Evolutionary conservation across 768 basidiomycete genomes (phyloP).

Genomic region (Trametes coccinea): DNA sequence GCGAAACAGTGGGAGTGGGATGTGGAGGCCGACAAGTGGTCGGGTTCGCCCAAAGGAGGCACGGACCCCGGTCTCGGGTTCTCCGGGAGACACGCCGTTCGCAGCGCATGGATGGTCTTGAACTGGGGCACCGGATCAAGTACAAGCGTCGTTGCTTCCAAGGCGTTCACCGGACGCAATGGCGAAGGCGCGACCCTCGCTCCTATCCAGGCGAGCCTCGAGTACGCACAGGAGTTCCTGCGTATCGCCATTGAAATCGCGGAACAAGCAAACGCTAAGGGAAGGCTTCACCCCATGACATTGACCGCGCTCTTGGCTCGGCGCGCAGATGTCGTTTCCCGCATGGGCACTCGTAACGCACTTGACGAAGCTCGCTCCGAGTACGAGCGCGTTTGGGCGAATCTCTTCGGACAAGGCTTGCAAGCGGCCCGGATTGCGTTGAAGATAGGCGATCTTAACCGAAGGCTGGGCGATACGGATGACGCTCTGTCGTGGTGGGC

Average conservation of each 20-base stretch:
- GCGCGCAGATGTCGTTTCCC: slow-evolving; percentile 59
- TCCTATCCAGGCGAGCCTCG: slow-evolving; percentile 55
- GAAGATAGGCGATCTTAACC: slow-evolving; percentile 68
- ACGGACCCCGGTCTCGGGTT: slow-evolving; percentile 73
- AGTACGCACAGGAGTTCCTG: slow-evolving; percentile 55
- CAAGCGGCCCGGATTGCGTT: slow-evolving; percentile 57
- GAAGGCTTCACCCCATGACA: slow-evolving; percentile 50
- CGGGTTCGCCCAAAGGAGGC: slow-evolving; percentile 51
- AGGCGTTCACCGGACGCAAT: slow-evolving; percentile 36
- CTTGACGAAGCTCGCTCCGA: slow-evolving; percentile 55
- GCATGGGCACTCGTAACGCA: slow-evolving; percentile 52
- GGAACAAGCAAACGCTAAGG: slow-evolving; percentile 39
- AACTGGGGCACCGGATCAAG: slow-evolving; percentile 58
- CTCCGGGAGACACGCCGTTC: slow-evolving; percentile 58
- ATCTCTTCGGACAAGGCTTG: slow-evolving; percentile 39
- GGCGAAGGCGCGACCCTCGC: slow-evolving; percentile 38
- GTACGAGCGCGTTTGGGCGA: slow-evolving; percentile 60
- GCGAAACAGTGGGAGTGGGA: slow-evolving; percentile 68
- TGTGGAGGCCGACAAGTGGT: slow-evolving; percentile 61
- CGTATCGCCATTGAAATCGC: slow-evolving; percentile 49
- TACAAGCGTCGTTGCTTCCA: slow-evolving; percentile 40
- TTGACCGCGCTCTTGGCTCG: slow-evolving; percentile 54
- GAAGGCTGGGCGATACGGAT: slow-evolving; percentile 50
- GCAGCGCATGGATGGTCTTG: slow-evolving; percentile 72
- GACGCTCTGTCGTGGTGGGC: slow-evolving; percentile 72